Conservation (phyloP, 2,329 filamentous ascomycete species). For the Pseudogymnoascus pannorum region DNA sequence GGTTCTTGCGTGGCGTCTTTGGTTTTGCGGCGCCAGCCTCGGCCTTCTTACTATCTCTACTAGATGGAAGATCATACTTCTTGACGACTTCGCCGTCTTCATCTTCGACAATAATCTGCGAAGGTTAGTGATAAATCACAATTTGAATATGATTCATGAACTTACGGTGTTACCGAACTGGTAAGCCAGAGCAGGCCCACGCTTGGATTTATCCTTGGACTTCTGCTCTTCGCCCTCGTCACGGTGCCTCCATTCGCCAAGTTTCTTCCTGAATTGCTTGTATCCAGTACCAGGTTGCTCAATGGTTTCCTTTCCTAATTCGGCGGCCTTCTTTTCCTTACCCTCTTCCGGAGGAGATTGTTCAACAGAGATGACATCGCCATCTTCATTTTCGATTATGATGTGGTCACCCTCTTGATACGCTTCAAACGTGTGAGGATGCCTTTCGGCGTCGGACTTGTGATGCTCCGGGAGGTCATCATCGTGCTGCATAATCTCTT, state of each 20-base stretch:
- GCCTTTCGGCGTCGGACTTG: slow-evolving; percentile 24
- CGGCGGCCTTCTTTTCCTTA: slow-evolving; percentile 11
- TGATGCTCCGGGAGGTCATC: slow-evolving; percentile 29
- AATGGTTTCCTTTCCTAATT: slow-evolving; percentile 19
- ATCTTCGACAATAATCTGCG: slow-evolving; percentile 75
- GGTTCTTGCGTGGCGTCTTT: slow-evolving; percentile 43
- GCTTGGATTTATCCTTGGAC: slow-evolving; percentile 38
- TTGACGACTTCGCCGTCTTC: slow-evolving; percentile 82
- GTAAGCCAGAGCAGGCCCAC: slow-evolving; percentile 73
- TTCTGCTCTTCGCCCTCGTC: slow-evolving; percentile 33
- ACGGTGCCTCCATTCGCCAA: slow-evolving; percentile 26
- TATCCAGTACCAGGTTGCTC: slow-evolving; percentile 22
- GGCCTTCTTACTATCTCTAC: slow-evolving; percentile 34
- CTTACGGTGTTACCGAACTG: slow-evolving; percentile 73
- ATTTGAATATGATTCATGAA: slow-evolving; percentile 10
- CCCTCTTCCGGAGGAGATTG: slow-evolving; percentile 32
- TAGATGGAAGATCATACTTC: slow-evolving; percentile 64
- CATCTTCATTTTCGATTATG: slow-evolving; percentile 77
- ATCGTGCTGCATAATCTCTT: slow-evolving; percentile 27
- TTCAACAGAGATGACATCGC: slow-evolving; percentile 71
- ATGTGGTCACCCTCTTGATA: slow-evolving; percentile 76
- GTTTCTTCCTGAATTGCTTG: slow-evolving; percentile 17
- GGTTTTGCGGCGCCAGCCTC: slow-evolving; percentile 36
- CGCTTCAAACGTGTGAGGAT: slow-evolving; percentile 48
- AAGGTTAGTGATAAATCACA: background rate